Conservation (phyloP, 768 basidiomycete genomes). For the Tylopilus subfusipes region DNA sequence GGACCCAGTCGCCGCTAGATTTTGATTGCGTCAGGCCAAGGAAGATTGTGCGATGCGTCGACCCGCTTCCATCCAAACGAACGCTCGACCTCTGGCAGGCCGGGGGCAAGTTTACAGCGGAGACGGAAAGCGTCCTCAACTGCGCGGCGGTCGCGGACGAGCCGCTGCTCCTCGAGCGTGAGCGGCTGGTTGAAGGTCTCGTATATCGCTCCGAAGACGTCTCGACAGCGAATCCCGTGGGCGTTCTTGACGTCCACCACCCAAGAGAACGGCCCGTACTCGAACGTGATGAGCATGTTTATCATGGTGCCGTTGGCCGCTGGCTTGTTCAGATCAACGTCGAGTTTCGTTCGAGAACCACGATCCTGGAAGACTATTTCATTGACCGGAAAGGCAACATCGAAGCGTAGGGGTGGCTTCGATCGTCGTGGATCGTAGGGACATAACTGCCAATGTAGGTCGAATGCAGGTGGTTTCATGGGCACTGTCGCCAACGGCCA, state of each 20-base stretch:
- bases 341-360: conserved; percentile 25
- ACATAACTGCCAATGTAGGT: conserved; percentile 47
- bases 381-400: conserved; percentile 44
- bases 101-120: conserved; percentile 41
- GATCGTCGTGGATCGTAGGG: conserved; percentile 34
- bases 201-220: conserved; percentile 57
- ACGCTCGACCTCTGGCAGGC: conserved; percentile 39
- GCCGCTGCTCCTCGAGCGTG: conserved; percentile 41
- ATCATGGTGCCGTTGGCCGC: conserved; percentile 42
- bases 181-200: conserved; percentile 43
- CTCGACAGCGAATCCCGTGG: conserved; percentile 47
- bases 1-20: conserved; percentile 32
- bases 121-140: conserved; percentile 43
- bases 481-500: conserved; percentile 28
- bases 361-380: conserved; percentile 24
- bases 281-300: conserved; percentile 48
- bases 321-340: conserved; percentile 39
- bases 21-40: conserved; percentile 42
- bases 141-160: conserved; percentile 23
- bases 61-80: conserved; percentile 51
- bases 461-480: conserved; percentile 38
- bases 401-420: conserved; percentile 41
- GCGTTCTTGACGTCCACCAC: conserved; percentile 40
- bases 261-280: conserved; percentile 33
- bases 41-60: conserved; percentile 54